These are phyloP conservation scores for Fusarium lateritium DNA, from an alignment of 2,329 filamentous ascomycete genomes.

Conservation along the genomic window DNA sequence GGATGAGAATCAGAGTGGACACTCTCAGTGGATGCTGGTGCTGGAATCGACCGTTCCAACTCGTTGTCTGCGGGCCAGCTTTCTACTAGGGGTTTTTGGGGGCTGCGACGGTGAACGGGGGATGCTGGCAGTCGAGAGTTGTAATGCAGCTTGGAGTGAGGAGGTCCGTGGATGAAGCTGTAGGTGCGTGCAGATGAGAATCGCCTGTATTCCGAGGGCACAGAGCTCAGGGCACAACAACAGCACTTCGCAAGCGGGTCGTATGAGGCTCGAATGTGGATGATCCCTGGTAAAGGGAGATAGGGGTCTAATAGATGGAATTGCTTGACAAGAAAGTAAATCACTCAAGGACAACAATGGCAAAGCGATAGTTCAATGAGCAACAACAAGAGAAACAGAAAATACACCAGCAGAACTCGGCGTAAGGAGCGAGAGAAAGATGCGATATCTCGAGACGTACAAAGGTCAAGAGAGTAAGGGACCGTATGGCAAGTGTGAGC, in stretches of 20 bases:
- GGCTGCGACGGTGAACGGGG: constrained; percentile 29
- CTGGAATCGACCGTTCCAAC: constrained; percentile 34
- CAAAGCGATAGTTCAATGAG: constrained; percentile 10
- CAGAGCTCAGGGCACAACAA: constrained; percentile 24
- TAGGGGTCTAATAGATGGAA: constrained; percentile 28
- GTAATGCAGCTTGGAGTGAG: constrained; percentile 29
- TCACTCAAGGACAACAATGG: constrained; percentile 1
- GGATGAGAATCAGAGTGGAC: constrained; percentile 38
- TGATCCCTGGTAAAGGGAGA: constrained; percentile 31
- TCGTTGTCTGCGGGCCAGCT: constrained; percentile 22
- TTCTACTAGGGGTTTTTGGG: constrained; percentile 27
- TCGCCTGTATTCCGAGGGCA: constrained; percentile 27
- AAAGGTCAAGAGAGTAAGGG: constrained; percentile 1
- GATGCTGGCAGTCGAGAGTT: constrained; percentile 41
- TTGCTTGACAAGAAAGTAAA: constrained; percentile 10
- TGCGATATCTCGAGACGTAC: constrained; percentile 25
- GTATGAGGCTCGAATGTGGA: constrained; percentile 31
- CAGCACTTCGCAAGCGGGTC: constrained; percentile 35
- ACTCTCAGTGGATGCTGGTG: constrained; percentile 30
- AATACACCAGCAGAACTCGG: background rate
- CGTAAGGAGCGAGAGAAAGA: constrained; percentile 16
- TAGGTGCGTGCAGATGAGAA: constrained; percentile 22
- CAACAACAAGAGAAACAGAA: constrained; percentile 7
- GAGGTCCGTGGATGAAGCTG: constrained; percentile 22
- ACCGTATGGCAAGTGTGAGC: background rate